Percentiles rank a stretch among this genome's conserved stretches.
Evolutionary conservation across 2,329 filamentous ascomycete genomes (phyloP).

Genomic region (Cladosporium phlei): DNA sequence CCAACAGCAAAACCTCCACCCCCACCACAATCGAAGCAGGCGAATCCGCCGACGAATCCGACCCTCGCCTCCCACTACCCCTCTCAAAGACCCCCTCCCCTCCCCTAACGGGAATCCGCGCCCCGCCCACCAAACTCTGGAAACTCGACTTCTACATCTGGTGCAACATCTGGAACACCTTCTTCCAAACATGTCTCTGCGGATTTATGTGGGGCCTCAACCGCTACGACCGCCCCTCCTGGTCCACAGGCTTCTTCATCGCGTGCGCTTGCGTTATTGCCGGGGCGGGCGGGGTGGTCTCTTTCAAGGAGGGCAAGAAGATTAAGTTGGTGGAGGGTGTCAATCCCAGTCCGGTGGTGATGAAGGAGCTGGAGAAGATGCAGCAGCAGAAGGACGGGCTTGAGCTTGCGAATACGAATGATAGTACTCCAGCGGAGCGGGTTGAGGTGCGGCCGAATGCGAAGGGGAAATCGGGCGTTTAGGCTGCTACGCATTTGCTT

Average conservation of each 20-base stretch:
- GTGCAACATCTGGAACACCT: conserved; percentile 73
- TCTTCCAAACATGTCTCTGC: conserved; percentile 69
- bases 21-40: conserved; percentile 3
- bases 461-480: neutral
- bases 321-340: conserved; percentile 70
- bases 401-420: conserved; percentile 2
- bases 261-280: conserved; percentile 67
- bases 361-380: conserved; percentile 6
- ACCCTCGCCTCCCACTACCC: conserved; percentile 58
- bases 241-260: conserved; percentile 76
- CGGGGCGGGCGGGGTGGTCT: conserved; percentile 63
- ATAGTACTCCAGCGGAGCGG: too few relatives aligned
- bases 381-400: neutral
- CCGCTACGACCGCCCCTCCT: conserved; percentile 63
- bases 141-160: conserved; percentile 76
- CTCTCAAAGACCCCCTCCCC: conserved; percentile 57
- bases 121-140: conserved; percentile 63
- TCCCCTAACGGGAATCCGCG: conserved; percentile 67
- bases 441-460: neutral
- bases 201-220: conserved; percentile 69
- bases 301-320: conserved; percentile 63
- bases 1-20: neutral
- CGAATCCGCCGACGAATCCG: conserved; percentile 36
- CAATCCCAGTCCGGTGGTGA: conserved; percentile 6
- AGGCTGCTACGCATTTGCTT: too few relatives aligned